Evolutionary conservation across 2,329 filamentous ascomycete genomes (phyloP).

Genomic region (Epichloe baconii): DNA sequence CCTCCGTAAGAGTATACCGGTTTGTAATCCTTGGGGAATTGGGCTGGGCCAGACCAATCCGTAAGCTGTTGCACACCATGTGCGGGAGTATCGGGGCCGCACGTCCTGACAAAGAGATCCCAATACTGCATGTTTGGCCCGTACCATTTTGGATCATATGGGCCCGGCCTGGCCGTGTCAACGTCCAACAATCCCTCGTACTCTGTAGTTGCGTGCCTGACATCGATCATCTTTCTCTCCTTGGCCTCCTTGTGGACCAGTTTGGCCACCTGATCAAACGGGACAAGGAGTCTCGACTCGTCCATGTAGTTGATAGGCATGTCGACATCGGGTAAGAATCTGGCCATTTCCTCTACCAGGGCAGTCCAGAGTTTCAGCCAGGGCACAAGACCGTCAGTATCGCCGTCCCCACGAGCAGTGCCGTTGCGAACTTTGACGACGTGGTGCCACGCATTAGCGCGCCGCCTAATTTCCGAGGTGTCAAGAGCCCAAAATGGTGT

Average conservation of each 20-base stretch:
- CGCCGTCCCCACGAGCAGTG: conserved; percentile 25
- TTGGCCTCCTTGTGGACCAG: conserved; percentile 35
- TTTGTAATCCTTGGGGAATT: conserved; percentile 21
- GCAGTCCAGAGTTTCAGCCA: conserved; percentile 35
- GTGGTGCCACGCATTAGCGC: conserved; percentile 30
- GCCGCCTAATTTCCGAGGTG: conserved; percentile 22
- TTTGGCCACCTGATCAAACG: conserved; percentile 40
- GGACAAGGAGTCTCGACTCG: conserved; percentile 48
- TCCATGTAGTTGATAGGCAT: conserved; percentile 54
- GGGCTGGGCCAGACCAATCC: conserved; percentile 20
- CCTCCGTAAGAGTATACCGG: conserved; percentile 29
- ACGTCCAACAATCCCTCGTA: conserved; percentile 28
- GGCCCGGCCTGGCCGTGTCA: conserved; percentile 20
- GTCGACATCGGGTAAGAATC: conserved; percentile 48
- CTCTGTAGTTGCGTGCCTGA: conserved; percentile 29
- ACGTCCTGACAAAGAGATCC: conserved; percentile 43
- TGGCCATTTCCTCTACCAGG: conserved; percentile 37
- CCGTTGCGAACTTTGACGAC: conserved; percentile 36
- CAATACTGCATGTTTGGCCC: conserved; percentile 39
- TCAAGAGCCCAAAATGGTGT: conserved; percentile 47
- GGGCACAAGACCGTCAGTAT: conserved; percentile 25
- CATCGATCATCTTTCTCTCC: conserved; percentile 27
- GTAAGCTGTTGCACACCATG: conserved; percentile 23
- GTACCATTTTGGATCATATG: conserved; percentile 35
- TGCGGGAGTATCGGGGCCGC: conserved; percentile 33